Evolutionary conservation across 192 early-diverging fungal genomes (phyloP).

Genomic region (Phycomyces blakesleeanus): DNA sequence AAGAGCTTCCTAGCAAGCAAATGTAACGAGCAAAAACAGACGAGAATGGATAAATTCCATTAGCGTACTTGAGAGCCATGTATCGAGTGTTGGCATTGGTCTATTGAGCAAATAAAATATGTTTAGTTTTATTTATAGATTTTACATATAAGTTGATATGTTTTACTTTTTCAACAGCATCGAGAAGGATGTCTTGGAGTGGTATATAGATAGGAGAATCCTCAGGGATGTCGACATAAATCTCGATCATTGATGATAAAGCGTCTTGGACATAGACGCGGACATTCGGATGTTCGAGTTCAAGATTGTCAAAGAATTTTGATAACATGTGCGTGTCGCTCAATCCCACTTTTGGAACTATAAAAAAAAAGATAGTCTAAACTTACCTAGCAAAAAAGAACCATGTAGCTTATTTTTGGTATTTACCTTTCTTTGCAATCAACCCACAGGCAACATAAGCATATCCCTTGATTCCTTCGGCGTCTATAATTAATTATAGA

Average conservation of each 20-base stretch:
- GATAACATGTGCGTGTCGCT: slow-evolving; percentile 59
- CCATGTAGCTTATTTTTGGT: too few relatives aligned
- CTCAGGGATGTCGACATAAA: slow-evolving; percentile 34
- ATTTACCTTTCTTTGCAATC: slow-evolving; percentile 64
- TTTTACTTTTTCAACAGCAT: slow-evolving; percentile 47
- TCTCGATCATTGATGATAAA: slow-evolving; percentile 70
- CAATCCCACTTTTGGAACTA: slow-evolving; percentile 65
- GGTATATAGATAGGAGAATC: slow-evolving; percentile 16
- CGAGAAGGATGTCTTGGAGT: slow-evolving; percentile 51
- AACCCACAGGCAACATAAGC: slow-evolving; percentile 84
- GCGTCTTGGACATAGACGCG: slow-evolving; percentile 80
- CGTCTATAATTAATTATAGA: slow-evolving; percentile 37
- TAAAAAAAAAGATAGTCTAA: not conserved
- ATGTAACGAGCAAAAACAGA: slow-evolving; percentile 55
- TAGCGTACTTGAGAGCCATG: slow-evolving; percentile 61
- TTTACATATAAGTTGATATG: not conserved
- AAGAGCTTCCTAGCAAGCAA: slow-evolving; percentile 51
- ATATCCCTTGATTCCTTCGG: slow-evolving; percentile 70
- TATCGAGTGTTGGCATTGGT: slow-evolving; percentile 49
- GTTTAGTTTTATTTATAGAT: not conserved
- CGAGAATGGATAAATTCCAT: slow-evolving; percentile 55
- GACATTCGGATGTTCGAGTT: slow-evolving; percentile 57
- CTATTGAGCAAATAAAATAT: slow-evolving; percentile 12
- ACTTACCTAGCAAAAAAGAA: too few relatives aligned
- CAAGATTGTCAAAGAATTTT: slow-evolving; percentile 68